Conservation (phyloP, 768 basidiomycete genomes). For the Mrakia blollopis region DNA sequence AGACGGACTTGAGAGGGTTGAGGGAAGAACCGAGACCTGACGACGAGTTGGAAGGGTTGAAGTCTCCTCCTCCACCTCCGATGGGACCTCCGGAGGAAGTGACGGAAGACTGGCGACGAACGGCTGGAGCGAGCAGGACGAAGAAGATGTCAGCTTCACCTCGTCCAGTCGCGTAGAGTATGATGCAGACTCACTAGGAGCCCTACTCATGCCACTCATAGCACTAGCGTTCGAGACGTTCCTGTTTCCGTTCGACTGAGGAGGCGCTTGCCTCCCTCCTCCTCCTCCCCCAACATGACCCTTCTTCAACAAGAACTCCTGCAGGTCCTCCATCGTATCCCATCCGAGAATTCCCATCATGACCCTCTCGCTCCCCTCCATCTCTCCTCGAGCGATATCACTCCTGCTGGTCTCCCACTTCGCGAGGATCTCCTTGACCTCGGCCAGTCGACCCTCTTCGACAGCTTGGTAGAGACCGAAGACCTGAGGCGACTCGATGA, state of each 20-base stretch:
- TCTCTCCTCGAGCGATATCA: conserved; percentile 40
- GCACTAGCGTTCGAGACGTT: conserved; percentile 22
- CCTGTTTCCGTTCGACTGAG: conserved; percentile 12
- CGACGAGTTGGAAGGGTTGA: conserved; percentile 24
- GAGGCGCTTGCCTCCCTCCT: not conserved
- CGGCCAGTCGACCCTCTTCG: conserved; percentile 40
- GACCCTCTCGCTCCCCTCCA: conserved; percentile 40
- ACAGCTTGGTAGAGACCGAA: conserved; percentile 41
- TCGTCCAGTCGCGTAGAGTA: not conserved
- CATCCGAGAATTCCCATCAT: conserved; percentile 40
- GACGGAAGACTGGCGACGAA: conserved; percentile 27
- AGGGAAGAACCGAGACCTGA: conserved; percentile 18
- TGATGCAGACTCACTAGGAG: not conserved
- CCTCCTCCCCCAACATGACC: not conserved
- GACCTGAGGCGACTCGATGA: conserved; percentile 39
- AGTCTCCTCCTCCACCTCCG: not conserved
- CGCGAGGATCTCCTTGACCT: conserved; percentile 42
- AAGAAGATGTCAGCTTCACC: not conserved
- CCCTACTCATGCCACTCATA: conserved; percentile 23
- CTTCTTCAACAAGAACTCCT: conserved; percentile 34
- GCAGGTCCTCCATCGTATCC: conserved; percentile 43
- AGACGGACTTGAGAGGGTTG: conserved; percentile 33
- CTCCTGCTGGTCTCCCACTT: conserved; percentile 42
- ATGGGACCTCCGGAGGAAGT: conserved; percentile 5
- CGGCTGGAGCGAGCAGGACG: not conserved